Evolutionary conservation across 441 rosid species (phyloP), one percentile per base, ranked within the genome.

Genomic region (Pelargonium citronellum): DNA sequence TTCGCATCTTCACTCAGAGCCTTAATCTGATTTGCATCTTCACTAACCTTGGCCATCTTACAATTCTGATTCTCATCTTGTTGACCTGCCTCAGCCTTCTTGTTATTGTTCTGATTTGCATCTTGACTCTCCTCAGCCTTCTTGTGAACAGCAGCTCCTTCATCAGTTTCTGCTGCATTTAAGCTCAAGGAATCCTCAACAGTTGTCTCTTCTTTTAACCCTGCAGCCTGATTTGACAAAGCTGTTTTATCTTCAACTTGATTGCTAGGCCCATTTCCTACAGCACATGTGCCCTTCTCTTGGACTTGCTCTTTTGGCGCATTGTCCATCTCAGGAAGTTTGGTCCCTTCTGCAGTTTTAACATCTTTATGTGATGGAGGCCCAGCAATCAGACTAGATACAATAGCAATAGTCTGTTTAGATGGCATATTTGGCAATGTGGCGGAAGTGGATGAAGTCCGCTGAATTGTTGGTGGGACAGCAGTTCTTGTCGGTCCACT

Each of bases 401-500:
- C 62, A 58, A 77, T 76, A 66, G 85, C 69, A 77, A 58, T 80
- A 46, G 71, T 70, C 69, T 66, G 87, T 66, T 71, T 75, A 22
- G 81, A 69, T 53, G 68, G 71, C 41, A 20, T 57, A 71, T 39
- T 70, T 66, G 85, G 71, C 39, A 74, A 66, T 60, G 66, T 64
- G 43, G 49, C 64, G 66, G 80, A 68, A 74, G 75, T 62, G 47
- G 74, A 64, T 75, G 86, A 66, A 69, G 71, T 47, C 41, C 73
- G 77, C 73, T 68, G 89, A 68, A 73, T 34, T 20, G 74, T 72
- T 7, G 72, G 68, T 0, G 79, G 34, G 70, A 34, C 39, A 4
- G 83, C 62, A 62, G 80, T 71, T 83, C 80, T 88, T 73, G 79
- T 77, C 58, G 72, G 67, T 74, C 77, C 76, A 75, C 79, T 73